phyloP scores from a whole-genome alignment of 2,329 filamentous ascomycete genomes.

The Akanthomyces muscarius region DNA sequence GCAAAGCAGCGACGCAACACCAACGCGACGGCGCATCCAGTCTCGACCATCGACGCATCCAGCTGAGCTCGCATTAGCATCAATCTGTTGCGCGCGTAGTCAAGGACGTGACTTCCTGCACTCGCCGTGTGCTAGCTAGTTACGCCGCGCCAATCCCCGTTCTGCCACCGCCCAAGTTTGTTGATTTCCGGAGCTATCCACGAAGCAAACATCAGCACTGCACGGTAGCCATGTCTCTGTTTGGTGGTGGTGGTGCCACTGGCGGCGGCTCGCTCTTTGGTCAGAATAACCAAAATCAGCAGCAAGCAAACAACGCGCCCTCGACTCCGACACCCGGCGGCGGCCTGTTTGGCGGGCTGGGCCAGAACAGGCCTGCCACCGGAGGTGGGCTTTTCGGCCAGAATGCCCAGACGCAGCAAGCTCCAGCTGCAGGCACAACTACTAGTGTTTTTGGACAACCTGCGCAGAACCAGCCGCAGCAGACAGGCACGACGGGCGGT shows the following conservation, averaged over 20 bases:
- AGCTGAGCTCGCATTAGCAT: neutral
- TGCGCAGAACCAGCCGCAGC: slow-evolving; percentile 6
- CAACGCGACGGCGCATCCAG: slow-evolving; percentile 17
- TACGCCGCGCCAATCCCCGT: neutral
- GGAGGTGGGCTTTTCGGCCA: slow-evolving; percentile 21
- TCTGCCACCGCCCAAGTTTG: slow-evolving; percentile 34
- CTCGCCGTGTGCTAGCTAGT: neutral
- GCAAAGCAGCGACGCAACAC: slow-evolving; percentile 14
- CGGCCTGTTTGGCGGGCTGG: slow-evolving; percentile 20
- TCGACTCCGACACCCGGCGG: slow-evolving; percentile 16
- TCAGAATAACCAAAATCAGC: slow-evolving; percentile 20
- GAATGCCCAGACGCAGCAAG: neutral
- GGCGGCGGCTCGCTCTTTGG: slow-evolving; percentile 24
- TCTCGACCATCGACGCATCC: slow-evolving; percentile 2
- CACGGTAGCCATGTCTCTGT: slow-evolving; percentile 18
- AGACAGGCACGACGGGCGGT: slow-evolving; percentile 23
- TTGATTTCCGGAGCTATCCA: slow-evolving; percentile 22
- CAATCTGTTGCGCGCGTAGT: neutral
- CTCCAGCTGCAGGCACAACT: slow-evolving; percentile 9
- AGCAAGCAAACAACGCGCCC: slow-evolving; percentile 12
- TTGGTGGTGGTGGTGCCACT: slow-evolving; percentile 18
- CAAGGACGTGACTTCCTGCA: neutral
- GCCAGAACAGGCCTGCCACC: slow-evolving; percentile 12
- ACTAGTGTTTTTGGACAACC: slow-evolving; percentile 20
- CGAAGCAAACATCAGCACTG: slow-evolving; percentile 17